Percentiles rank a stretch among this genome's conserved stretches.
phyloP scores from a whole-genome alignment of 176 grass and related monocot genomes.

The Musa troglodytarum region DNA sequence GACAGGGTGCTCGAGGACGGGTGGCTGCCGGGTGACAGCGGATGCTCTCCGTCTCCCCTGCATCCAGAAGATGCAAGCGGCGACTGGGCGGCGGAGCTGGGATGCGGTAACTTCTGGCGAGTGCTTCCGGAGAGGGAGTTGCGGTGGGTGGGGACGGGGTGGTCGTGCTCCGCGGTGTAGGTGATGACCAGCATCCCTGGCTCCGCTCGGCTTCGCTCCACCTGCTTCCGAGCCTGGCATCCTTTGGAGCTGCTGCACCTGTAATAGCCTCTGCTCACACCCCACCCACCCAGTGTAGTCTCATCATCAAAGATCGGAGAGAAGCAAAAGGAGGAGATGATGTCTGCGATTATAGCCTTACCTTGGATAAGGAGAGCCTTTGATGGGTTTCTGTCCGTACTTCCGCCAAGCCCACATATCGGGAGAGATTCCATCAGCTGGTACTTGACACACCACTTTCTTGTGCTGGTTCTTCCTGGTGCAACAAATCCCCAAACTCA shows the following conservation, averaged over 20 bases:
- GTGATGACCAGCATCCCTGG: conserved; percentile 43
- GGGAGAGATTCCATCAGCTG: conserved; percentile 52
- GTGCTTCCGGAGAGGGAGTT: conserved; percentile 79
- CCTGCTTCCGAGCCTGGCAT: conserved; percentile 62
- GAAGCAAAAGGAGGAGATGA: neutral
- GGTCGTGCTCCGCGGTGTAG: conserved; percentile 78
- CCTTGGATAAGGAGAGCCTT: conserved; percentile 94
- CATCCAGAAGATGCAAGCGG: neutral
- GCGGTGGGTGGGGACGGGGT: conserved; percentile 52
- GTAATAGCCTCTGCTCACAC: conserved; percentile 49
- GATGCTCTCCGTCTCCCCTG: conserved; percentile 3
- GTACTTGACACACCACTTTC: conserved; percentile 78
- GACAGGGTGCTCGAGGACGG: conserved; percentile 14
- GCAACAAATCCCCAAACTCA: neutral
- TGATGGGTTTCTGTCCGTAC: conserved; percentile 99
- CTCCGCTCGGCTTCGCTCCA: conserved; percentile 61
- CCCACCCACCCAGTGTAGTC: neutral
- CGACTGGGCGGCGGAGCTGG: neutral
- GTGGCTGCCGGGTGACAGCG: neutral
- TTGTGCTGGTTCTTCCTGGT: conserved; percentile 80
- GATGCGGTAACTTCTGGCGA: conserved; percentile 19
- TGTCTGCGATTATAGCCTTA: neutral
- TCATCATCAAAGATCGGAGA: too few relatives aligned
- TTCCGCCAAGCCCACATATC: conserved; percentile 99
- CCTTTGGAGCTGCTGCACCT: conserved; percentile 61